phyloP scores from a whole-genome alignment of 805 yeast species.

The Saccharomyces paradoxus region DNA sequence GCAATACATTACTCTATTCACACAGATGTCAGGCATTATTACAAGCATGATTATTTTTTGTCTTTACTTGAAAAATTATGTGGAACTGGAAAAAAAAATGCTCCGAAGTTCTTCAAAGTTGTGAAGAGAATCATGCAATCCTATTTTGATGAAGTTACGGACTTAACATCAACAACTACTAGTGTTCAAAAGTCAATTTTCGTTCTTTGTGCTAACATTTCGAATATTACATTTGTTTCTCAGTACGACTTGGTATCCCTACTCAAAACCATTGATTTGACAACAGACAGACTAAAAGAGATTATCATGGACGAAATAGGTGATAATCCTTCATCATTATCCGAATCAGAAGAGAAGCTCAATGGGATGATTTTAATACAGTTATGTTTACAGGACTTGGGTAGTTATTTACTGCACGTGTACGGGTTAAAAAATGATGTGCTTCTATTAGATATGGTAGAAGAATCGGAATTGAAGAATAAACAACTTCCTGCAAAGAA shows the following conservation, averaged over 20 bases:
- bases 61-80: constrained; percentile 12
- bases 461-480: constrained; percentile 14
- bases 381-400: constrained; percentile 9
- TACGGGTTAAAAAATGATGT: constrained; percentile 15
- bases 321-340: neutral
- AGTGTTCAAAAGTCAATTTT: constrained; percentile 9
- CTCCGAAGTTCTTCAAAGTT: constrained; percentile 12
- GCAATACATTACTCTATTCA: constrained; percentile 39
- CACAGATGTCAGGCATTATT: constrained; percentile 4
- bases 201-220: constrained; percentile 18
- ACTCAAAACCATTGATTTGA: constrained; percentile 13
- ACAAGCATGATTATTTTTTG: constrained; percentile 10
- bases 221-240: constrained; percentile 12
- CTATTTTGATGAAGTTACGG: constrained; percentile 6
- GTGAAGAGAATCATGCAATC: constrained; percentile 10
- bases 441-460: constrained; percentile 5
- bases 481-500: constrained; percentile 3
- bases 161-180: constrained; percentile 1
- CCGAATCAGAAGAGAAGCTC: neutral
- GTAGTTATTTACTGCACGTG: constrained; percentile 4
- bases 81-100: constrained; percentile 12
- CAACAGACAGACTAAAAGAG: constrained; percentile 22
- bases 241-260: constrained; percentile 18
- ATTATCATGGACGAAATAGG: constrained; percentile 13
- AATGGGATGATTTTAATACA: constrained; percentile 10